These are phyloP conservation scores for Cutaneotrichosporon dermatis DNA, from an alignment of 1,284 basidiomycete genomes.

Conservation along the genomic window DNA sequence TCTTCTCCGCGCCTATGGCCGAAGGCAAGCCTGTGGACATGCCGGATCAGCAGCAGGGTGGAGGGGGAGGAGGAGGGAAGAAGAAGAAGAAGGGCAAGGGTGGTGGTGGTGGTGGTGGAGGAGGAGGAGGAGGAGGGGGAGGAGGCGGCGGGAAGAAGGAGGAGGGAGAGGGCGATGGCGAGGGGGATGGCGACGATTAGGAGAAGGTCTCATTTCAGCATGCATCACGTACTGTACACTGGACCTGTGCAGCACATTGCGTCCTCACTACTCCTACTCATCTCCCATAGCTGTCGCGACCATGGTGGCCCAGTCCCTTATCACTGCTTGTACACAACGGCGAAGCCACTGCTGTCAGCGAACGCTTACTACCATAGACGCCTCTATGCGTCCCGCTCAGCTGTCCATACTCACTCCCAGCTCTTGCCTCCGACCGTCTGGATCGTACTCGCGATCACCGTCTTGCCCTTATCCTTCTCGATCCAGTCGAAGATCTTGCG, in stretches of 20 bases:
- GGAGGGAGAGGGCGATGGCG: conserved; percentile 11
- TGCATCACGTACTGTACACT: background rate
- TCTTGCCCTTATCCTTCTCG: conserved; percentile 38
- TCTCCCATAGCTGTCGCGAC: no score
- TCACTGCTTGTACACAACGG: conserved; percentile 28
- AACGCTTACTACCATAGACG: conserved; percentile 40
- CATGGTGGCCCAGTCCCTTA: no score
- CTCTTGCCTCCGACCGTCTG: conserved; percentile 43
- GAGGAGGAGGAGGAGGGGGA: conserved; percentile 9
- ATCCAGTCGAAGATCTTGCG: conserved; percentile 43
- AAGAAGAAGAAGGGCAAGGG: conserved; percentile 12
- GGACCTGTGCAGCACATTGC: no score
- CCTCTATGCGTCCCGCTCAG: no score
- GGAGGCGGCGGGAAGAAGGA: conserved; percentile 7
- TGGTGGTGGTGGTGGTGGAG: conserved; percentile 10
- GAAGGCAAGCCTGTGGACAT: conserved; percentile 16
- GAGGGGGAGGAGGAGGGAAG: conserved; percentile 2
- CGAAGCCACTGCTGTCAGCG: conserved; percentile 29
- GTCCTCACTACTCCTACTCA: no score
- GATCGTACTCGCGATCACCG: conserved; percentile 33
- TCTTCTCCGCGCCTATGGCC: conserved; percentile 32
- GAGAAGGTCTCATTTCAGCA: background rate
- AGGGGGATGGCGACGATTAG: background rate
- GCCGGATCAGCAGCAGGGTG: background rate
- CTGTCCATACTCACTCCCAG: conserved; percentile 41